A percentile compares a stretch with the other conserved stretches of the same genome.
These are phyloP conservation scores for Moelleriella libera DNA, from an alignment of 2,329 filamentous ascomycete species.

Conservation along the genomic window DNA sequence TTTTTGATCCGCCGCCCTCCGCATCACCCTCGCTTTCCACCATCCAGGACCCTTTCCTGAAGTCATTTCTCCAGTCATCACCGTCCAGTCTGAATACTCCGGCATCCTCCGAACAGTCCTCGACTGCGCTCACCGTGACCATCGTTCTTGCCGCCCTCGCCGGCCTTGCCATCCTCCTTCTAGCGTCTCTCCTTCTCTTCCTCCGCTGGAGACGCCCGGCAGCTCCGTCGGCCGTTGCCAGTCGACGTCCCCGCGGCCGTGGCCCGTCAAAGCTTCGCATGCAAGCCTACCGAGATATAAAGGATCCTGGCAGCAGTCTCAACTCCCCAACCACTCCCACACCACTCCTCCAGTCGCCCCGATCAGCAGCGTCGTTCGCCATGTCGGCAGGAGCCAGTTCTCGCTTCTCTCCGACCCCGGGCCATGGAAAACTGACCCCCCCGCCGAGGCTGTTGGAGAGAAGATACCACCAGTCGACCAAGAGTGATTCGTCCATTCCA, in stretches of 20 bases:
- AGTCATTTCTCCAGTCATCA: not conserved
- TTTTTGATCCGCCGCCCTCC: no score
- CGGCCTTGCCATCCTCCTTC: not conserved
- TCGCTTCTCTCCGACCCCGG: not conserved
- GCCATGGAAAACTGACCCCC: not conserved
- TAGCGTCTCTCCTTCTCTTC: not conserved
- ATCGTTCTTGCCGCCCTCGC: conserved; percentile 1
- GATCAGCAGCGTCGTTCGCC: not conserved
- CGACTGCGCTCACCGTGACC: not conserved
- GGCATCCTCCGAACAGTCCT: not conserved
- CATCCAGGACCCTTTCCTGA: conserved; percentile 1
- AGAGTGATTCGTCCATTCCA: conserved; percentile 1
- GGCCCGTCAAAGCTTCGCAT: not conserved
- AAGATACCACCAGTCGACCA: conserved; percentile 1
- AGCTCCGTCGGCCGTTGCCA: not conserved
- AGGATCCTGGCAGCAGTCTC: not conserved
- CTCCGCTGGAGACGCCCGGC: not conserved
- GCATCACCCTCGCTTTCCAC: no score
- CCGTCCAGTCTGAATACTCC: not conserved
- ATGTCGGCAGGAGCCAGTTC: not conserved
- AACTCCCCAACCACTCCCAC: not conserved
- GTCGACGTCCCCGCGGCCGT: not conserved
- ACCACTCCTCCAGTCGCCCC: not conserved
- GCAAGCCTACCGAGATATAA: not conserved
- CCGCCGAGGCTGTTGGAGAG: conserved; percentile 3